Evolutionary conservation across 2,329 filamentous ascomycete species (phyloP).

Genomic region (Mycosphaerella arachidis): DNA sequence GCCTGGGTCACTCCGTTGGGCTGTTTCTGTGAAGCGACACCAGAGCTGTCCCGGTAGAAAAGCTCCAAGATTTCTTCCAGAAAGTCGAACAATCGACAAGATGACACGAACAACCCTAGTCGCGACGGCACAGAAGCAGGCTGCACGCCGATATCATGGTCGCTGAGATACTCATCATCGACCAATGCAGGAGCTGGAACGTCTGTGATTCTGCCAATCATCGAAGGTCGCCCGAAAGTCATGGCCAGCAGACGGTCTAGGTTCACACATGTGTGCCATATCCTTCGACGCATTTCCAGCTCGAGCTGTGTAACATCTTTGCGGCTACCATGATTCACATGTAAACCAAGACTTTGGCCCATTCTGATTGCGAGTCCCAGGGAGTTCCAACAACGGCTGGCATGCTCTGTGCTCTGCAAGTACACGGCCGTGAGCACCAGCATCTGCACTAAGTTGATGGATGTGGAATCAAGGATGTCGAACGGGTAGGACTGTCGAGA

Average conservation of each 20-base stretch:
- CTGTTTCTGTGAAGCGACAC: conserved; percentile 8
- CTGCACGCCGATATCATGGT: conserved; percentile 42
- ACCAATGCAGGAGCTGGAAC: conserved; percentile 34
- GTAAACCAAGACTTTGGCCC: conserved; percentile 63
- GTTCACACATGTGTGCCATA: conserved; percentile 47
- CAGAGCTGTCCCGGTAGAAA: conserved; percentile 20
- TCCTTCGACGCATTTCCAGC: conserved; percentile 61
- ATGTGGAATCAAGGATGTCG: conserved; percentile 26
- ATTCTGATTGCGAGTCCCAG: conserved; percentile 51
- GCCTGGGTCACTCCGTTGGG: conserved; percentile 7
- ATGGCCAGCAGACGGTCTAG: conserved; percentile 48
- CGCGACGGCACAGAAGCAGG: conserved; percentile 26
- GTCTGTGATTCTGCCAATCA: conserved; percentile 24
- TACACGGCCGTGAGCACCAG: conserved; percentile 24
- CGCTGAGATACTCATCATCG: conserved; percentile 51
- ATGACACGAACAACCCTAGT: conserved; percentile 28
- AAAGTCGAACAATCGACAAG: conserved; percentile 23
- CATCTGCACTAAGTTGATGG: conserved; percentile 24
- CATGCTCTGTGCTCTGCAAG: conserved; percentile 26
- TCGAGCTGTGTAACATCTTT: conserved; percentile 55
- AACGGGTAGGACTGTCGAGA: conserved; percentile 25
- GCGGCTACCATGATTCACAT: conserved; percentile 55
- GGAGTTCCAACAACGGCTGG: conserved; percentile 26
- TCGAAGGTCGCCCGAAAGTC: conserved; percentile 31
- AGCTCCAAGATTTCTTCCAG: conserved; percentile 24